Evolutionary conservation across 2,329 filamentous ascomycete species (phyloP).

Genomic region (Mycosphaerella sp.): DNA sequence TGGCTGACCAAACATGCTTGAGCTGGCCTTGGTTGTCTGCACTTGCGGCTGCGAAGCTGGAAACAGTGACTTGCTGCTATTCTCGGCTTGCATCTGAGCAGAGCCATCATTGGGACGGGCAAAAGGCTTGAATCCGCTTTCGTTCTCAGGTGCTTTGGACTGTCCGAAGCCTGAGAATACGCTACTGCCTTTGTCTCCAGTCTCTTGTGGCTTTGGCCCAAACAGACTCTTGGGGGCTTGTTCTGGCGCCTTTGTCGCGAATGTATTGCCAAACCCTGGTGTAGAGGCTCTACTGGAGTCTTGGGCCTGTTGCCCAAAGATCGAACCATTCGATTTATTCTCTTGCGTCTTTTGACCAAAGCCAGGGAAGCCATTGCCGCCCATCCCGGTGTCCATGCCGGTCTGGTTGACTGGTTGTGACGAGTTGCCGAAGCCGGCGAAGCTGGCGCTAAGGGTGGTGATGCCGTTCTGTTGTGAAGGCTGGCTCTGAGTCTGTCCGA

Average conservation of each 20-base stretch:
- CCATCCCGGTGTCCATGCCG: conserved; percentile 5
- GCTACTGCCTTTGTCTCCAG: conserved; percentile 1
- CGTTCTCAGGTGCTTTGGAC: conserved; percentile 1
- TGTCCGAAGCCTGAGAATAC: conserved; percentile 15
- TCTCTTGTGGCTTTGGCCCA: conserved; percentile 5
- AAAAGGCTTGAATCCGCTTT: background rate
- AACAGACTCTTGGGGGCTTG: conserved; percentile 4
- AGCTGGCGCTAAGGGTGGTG: conserved; percentile 15
- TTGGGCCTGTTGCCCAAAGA: conserved; percentile 4
- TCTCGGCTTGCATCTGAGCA: conserved; percentile 10
- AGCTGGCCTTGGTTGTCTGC: conserved; percentile 1
- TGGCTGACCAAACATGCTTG: conserved; percentile 11
- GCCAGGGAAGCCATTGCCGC: conserved; percentile 7
- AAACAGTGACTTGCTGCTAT: conserved; percentile 8
- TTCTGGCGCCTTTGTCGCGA: conserved; percentile 12
- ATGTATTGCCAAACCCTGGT: conserved; percentile 10
- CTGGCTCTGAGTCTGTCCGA: conserved; percentile 14
- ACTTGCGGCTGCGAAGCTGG: conserved; percentile 6
- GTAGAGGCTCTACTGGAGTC: conserved; percentile 11
- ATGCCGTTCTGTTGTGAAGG: conserved; percentile 16
- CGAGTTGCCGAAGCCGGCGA: conserved; percentile 17
- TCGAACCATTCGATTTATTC: conserved; percentile 11
- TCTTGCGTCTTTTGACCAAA: conserved; percentile 17
- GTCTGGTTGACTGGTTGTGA: conserved; percentile 13
- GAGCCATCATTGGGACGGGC: conserved; percentile 1